A percentile compares a stretch with the other conserved stretches of the same genome.
Evolutionary conservation across 306 rosid genomes (phyloP).

Genomic region (Quercus wislizeni): DNA sequence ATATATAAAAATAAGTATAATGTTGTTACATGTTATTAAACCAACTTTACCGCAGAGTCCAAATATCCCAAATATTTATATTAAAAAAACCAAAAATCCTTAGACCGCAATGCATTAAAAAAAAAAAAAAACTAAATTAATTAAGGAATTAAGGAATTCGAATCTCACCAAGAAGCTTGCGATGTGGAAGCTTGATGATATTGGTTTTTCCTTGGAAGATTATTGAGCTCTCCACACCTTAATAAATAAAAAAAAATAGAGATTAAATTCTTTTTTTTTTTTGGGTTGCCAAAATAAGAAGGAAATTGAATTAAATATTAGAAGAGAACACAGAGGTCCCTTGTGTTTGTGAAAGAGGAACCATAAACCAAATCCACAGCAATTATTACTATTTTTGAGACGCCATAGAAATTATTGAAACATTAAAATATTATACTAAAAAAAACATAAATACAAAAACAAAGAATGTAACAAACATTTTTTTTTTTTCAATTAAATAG

Average conservation of each 20-base stretch:
- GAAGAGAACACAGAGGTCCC: slow-evolving; percentile 3
- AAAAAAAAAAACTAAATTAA: not conserved
- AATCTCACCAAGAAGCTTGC: slow-evolving; percentile 58
- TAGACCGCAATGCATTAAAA: not conserved
- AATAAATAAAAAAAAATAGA: not conserved
- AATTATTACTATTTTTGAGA: not conserved
- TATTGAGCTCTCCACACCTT: slow-evolving; percentile 20
- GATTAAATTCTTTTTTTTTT: not conserved
- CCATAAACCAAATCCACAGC: not conserved
- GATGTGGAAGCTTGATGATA: slow-evolving; percentile 34
- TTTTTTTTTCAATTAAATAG: no score
- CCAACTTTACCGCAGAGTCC: no score
- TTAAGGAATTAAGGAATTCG: not conserved
- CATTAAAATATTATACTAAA: not conserved
- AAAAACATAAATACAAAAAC: no score
- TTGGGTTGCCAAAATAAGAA: not conserved
- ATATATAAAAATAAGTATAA: no score
- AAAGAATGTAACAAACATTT: no score
- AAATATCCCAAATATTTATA: not conserved
- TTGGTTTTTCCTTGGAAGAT: slow-evolving; percentile 1
- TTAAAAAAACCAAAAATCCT: not conserved
- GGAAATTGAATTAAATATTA: not conserved
- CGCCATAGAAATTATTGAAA: not conserved
- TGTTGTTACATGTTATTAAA: no score
- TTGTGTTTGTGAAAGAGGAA: slow-evolving; percentile 15